These are phyloP conservation scores for Eragrostis nindensis DNA, from an alignment of 176 grass and related monocot genomes.

Conservation along the genomic window DNA sequence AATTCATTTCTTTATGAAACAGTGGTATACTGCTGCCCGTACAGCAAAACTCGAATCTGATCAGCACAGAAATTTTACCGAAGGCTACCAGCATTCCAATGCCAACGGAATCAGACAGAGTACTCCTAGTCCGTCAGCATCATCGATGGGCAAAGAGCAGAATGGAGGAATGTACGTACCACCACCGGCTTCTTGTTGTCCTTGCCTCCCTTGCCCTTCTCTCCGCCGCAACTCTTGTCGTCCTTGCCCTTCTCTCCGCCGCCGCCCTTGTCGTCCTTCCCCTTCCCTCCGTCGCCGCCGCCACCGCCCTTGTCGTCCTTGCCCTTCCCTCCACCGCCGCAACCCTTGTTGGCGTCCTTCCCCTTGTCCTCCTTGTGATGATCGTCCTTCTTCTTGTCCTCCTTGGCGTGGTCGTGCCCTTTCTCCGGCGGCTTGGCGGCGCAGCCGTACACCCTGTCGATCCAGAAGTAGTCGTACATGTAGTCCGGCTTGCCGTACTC, in stretches of 20 bases:
- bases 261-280: neutral
- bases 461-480: neutral
- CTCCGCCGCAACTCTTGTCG: neutral
- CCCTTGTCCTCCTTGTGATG: neutral
- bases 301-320: neutral
- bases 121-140: no score
- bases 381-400: no score
- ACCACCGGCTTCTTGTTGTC: slow-evolving; percentile 39
- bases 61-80: no score
- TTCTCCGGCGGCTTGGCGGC: neutral
- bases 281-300: neutral
- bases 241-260: neutral
- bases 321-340: neutral
- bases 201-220: slow-evolving; percentile 17
- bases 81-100: no score
- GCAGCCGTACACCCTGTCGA: neutral
- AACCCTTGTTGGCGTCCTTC: neutral
- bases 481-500: slow-evolving; percentile 24
- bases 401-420: neutral
- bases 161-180: neutral
- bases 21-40: no score
- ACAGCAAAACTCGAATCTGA: no score
- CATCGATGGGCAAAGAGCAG: no score
- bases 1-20: no score
- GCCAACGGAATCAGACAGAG: no score